These are phyloP conservation scores for Nicotiana attenuata DNA, from an alignment of 257 asterid genomes.

Conservation along the genomic window DNA sequence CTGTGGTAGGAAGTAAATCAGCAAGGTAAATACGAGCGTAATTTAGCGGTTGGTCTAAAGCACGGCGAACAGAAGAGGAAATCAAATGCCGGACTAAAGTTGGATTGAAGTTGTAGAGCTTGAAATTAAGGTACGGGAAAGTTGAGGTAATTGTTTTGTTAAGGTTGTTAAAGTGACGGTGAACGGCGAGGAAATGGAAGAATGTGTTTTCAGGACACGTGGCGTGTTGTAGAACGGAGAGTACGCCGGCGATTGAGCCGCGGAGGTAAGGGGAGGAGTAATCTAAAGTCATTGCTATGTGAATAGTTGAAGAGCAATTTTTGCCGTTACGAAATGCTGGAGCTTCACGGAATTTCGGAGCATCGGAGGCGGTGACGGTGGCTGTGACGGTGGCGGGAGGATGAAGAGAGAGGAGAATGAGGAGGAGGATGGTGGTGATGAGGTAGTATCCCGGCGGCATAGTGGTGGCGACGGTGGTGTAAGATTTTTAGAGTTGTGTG, in stretches of 20 bases:
- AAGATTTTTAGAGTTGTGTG: not conserved
- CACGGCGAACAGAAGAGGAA: slow-evolving; percentile 82
- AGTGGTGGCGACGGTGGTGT: slow-evolving; percentile 3
- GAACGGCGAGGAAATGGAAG: slow-evolving; percentile 69
- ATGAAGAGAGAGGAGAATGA: slow-evolving; percentile 2
- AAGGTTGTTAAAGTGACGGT: slow-evolving; percentile 47
- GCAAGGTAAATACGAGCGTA: slow-evolving; percentile 91
- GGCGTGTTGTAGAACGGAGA: slow-evolving; percentile 85
- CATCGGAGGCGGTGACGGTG: slow-evolving; percentile 21
- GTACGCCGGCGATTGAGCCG: slow-evolving; percentile 82
- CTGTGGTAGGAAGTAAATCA: slow-evolving; percentile 51
- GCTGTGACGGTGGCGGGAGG: slow-evolving; percentile 6
- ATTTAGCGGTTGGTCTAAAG: slow-evolving; percentile 84
- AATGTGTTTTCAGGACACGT: slow-evolving; percentile 76
- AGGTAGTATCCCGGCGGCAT: slow-evolving; percentile 12
- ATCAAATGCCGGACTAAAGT: slow-evolving; percentile 56
- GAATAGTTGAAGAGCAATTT: slow-evolving; percentile 48
- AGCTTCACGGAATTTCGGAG: slow-evolving; percentile 65
- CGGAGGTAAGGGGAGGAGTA: slow-evolving; percentile 88
- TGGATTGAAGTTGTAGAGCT: slow-evolving; percentile 67
- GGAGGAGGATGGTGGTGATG: slow-evolving; percentile 27
- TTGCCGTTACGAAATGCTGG: slow-evolving; percentile 86
- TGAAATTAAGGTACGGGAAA: slow-evolving; percentile 74
- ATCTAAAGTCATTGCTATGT: slow-evolving; percentile 85
- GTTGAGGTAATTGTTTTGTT: slow-evolving; percentile 51